These are phyloP conservation scores for Blepharisma japonicum DNA, from an alignment of 73 alveolate species.

Conservation along the genomic window DNA sequence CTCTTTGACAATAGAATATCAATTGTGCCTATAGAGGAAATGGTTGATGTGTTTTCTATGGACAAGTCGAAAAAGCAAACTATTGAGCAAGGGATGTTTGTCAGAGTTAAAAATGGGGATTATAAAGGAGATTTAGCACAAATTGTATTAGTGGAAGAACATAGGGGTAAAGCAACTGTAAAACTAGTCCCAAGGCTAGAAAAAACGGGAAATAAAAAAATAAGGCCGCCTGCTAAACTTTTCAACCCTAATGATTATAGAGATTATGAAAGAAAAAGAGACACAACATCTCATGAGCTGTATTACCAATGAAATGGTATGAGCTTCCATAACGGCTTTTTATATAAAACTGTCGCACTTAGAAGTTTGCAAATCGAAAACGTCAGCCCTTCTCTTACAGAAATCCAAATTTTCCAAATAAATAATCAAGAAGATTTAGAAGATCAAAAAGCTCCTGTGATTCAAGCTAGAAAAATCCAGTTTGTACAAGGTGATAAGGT, in stretches of 20 bases:
- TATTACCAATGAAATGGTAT: slow-evolving; percentile 51
- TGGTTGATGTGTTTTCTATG: slow-evolving; percentile 64
- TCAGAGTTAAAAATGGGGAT: slow-evolving; percentile 70
- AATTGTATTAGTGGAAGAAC: slow-evolving; percentile 73
- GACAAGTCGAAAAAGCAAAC: slow-evolving; percentile 57
- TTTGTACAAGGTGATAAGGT: slow-evolving; percentile 80
- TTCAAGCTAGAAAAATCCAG: slow-evolving; percentile 38
- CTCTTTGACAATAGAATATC: slow-evolving; percentile 59
- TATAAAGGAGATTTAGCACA: slow-evolving; percentile 85
- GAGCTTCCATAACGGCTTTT: slow-evolving; percentile 68
- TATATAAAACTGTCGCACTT: slow-evolving; percentile 52
- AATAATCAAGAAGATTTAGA: slow-evolving; percentile 37
- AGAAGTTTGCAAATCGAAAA: slow-evolving; percentile 55
- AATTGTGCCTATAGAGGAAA: slow-evolving; percentile 68
- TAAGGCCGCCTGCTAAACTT: slow-evolving; percentile 54
- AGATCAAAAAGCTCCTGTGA: slow-evolving; percentile 38
- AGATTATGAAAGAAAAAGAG: slow-evolving; percentile 26
- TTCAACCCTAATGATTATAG: slow-evolving; percentile 46
- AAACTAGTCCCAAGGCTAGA: slow-evolving; percentile 78
- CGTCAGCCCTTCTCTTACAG: slow-evolving; percentile 74
- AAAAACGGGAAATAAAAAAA: slow-evolving; percentile 26
- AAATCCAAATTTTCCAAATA: slow-evolving; percentile 52
- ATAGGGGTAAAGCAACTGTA: slow-evolving; percentile 60
- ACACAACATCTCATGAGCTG: slow-evolving; percentile 32
- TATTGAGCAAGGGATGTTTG: slow-evolving; percentile 67